Evolutionary conservation across 805 yeast genomes (phyloP), one percentile per base, ranked within the genome.

Genomic region (Wickerhamomyces rabaulensis): DNA sequence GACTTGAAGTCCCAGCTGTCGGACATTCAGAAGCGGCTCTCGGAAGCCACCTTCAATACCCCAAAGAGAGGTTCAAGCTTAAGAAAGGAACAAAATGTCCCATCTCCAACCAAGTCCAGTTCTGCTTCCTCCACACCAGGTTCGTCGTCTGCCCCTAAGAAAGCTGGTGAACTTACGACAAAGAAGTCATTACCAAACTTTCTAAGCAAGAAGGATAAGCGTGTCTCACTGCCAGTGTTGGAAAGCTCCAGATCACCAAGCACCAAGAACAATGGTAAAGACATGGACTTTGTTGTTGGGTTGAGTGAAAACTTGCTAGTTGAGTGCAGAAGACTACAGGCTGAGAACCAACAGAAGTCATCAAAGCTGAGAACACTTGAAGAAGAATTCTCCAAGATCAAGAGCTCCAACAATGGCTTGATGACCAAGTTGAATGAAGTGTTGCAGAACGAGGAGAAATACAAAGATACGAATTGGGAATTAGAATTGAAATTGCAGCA

Each of bases 201-300:
- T 8, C 37, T 59, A 8, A 40, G 52, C 1, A 56, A 57, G 17
- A 57, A 54, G 39, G 64, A 60, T 4, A 60, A 58, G 39, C 48
- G 61, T 35, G 58, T 56, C 2, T 56, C 63, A 1, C 41, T 60
- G 3, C 64, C 64, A 7, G 57, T 47, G 3, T 43, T 60, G 7
- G 63, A 59, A 22, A 43, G 39, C 20, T 47, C 53, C 17, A 55
- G 47, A 40, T 47, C 62, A 2, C 47, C 60, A 13, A 39, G 55
- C 9, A 45, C 53, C 4, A 59, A 55, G 48, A 54, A 51, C 15
- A 43, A 53, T n/a, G 79, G 80, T 19, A 79, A 79, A 52, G 87
- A 84, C 49, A 79, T 84, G 69, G 79, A 80, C 58, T 85, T 85
- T 58, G 80, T 84, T 15, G 84, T 84, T 48, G 88, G 86, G 4